Conservation (phyloP, 2,329 filamentous ascomycete species). For the Sporothrix protearum region DNA sequence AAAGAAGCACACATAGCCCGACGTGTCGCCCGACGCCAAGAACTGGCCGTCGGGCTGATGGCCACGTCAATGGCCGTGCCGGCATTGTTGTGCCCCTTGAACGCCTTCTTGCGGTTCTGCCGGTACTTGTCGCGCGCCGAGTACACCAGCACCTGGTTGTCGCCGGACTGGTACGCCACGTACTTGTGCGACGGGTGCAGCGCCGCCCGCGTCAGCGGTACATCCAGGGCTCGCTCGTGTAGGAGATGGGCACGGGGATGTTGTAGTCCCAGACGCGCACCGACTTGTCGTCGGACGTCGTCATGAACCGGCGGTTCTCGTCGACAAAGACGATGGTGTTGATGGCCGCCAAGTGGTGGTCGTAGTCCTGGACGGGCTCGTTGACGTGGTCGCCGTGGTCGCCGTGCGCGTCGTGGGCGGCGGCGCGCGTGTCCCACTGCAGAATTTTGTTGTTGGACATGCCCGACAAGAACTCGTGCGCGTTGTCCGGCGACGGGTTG, state of each 20-base stretch:
- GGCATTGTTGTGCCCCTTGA: conserved; percentile 91
- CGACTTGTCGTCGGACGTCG: conserved; percentile 94
- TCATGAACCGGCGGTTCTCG: conserved; percentile 91
- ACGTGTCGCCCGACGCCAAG: conserved; percentile 79
- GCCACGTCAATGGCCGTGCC: conserved; percentile 89
- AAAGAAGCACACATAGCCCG: conserved; percentile 92
- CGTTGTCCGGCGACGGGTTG: conserved; percentile 73
- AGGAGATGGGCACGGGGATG: conserved; percentile 97
- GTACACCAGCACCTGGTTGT: conserved; percentile 97
- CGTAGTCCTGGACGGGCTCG: conserved; percentile 91
- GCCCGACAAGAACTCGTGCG: conserved; percentile 88
- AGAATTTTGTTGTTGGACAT: conserved; percentile 99
- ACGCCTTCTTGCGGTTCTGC: conserved; percentile 95
- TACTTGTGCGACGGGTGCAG: conserved; percentile 89
- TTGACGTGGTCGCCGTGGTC: conserved; percentile 40
- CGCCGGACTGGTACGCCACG: conserved; percentile 85
- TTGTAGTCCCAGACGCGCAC: conserved; percentile 97
- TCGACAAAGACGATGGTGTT: conserved; percentile 98
- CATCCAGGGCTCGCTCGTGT: conserved; percentile 97
- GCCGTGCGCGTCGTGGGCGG: not conserved
- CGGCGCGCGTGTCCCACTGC: conserved; percentile 82
- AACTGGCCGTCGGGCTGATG: conserved; percentile 88
- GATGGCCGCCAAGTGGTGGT: conserved; percentile 95
- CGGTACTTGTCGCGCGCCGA: conserved; percentile 92
- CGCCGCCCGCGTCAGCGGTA: conserved; percentile 84